Conservation (phyloP, 331 rosid species). For the Acacia pycnantha region DNA sequence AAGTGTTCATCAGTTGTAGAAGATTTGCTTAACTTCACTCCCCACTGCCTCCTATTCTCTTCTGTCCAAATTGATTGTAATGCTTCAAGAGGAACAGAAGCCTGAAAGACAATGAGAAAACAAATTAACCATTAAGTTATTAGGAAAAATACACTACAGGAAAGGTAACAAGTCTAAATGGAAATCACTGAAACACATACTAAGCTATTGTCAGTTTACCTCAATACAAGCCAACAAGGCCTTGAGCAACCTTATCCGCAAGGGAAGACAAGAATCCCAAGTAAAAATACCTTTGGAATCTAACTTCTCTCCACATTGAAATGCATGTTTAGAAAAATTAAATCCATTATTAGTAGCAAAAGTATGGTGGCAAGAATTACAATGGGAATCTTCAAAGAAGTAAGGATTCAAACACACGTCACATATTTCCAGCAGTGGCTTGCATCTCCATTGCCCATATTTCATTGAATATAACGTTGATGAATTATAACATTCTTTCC, state of each 20-base stretch:
- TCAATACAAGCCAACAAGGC: conserved; percentile 67
- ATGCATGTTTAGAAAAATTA: conserved; percentile 56
- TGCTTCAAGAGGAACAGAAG: conserved; percentile 74
- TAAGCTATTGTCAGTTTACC: conserved; percentile 52
- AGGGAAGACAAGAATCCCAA: conserved; percentile 67
- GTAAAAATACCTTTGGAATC: conserved; percentile 37
- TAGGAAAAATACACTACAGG: conserved; percentile 4
- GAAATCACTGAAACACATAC: conserved; percentile 13
- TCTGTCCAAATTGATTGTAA: conserved; percentile 72
- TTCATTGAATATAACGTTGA: conserved; percentile 69
- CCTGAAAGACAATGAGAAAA: conserved; percentile 53
- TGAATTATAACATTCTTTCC: conserved; percentile 76
- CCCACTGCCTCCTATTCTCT: conserved; percentile 73
- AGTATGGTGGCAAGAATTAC: conserved; percentile 75
- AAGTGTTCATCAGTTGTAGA: conserved; percentile 71
- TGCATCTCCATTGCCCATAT: conserved; percentile 71
- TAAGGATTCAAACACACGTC: conserved; percentile 63
- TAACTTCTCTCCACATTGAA: conserved; percentile 63
- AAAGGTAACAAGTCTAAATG: conserved; percentile 11
- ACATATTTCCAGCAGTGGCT: conserved; percentile 65
- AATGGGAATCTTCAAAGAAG: conserved; percentile 73
- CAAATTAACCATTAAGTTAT: conserved; percentile 6
- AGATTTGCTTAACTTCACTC: conserved; percentile 62
- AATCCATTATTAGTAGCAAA: conserved; percentile 49
- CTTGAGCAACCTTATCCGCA: conserved; percentile 77